A percentile compares a stretch with the other conserved stretches of the same genome.
phyloP scores from a whole-genome alignment of 2,329 filamentous ascomycete species.

The Fusarium sp. region DNA sequence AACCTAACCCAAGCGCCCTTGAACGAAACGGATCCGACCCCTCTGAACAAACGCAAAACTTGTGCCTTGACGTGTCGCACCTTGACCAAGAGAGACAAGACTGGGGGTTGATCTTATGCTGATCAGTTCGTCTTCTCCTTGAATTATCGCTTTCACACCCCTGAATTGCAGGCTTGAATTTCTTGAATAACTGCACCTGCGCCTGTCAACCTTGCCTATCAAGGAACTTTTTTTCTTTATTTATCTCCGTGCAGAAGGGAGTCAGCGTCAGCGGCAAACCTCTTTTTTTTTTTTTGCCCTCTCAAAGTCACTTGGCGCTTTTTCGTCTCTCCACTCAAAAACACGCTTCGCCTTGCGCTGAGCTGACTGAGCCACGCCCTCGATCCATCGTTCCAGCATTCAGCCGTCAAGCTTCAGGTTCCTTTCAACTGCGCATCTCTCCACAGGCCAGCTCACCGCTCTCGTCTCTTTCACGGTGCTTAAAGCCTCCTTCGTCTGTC shows the following conservation, averaged over 20 bases:
- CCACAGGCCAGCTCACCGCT: conserved; percentile 32
- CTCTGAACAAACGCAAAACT: conserved; percentile 39
- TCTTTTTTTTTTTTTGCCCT: neutral
- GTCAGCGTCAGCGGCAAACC: conserved; percentile 35
- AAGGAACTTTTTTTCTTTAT: neutral
- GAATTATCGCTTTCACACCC: conserved; percentile 29
- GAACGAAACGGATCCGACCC: conserved; percentile 36
- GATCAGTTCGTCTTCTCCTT: conserved; percentile 36
- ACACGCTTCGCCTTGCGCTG: conserved; percentile 41
- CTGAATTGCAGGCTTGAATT: conserved; percentile 19
- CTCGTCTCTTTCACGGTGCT: conserved; percentile 8
- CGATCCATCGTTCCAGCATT: conserved; percentile 31
- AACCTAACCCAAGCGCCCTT: conserved; percentile 8
- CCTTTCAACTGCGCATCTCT: conserved; percentile 35
- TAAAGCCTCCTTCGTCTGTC: conserved; percentile 35
- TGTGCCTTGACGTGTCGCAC: conserved; percentile 44
- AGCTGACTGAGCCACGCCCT: conserved; percentile 39
- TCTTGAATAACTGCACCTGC: conserved; percentile 13
- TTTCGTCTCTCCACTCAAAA: conserved; percentile 30
- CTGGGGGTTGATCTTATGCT: conserved; percentile 36
- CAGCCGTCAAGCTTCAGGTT: conserved; percentile 29
- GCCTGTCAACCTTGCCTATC: neutral
- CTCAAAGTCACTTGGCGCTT: conserved; percentile 7
- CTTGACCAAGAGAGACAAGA: conserved; percentile 42
- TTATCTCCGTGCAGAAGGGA: conserved; percentile 8